Percentiles rank a stretch among this genome's conserved stretches.
These are phyloP conservation scores for Aristolochia fimbriata DNA, from an alignment of 164 flowering plant species.

Conservation along the genomic window DNA sequence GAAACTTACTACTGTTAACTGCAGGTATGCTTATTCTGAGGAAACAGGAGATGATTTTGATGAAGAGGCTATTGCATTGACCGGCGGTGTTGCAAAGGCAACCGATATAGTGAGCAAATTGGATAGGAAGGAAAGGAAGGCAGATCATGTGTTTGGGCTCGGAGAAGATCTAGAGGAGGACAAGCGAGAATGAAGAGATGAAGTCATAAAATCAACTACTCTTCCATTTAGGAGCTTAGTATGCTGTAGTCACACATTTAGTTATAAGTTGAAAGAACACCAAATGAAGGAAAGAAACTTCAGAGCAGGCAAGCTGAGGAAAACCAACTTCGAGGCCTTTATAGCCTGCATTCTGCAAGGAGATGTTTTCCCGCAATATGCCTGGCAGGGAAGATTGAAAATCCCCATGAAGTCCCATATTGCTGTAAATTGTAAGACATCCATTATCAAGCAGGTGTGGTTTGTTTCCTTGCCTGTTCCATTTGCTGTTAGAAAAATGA, in stretches of 20 bases:
- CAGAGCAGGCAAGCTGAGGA: not conserved
- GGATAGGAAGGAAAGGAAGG: slow-evolving; percentile 39
- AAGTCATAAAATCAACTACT: not conserved
- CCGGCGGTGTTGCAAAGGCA: slow-evolving; percentile 24
- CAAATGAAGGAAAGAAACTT: not conserved
- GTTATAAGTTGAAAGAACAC: too few relatives aligned
- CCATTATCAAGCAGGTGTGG: too few relatives aligned
- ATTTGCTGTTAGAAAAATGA: too few relatives aligned
- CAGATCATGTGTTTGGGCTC: slow-evolving; percentile 23
- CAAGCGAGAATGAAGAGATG: slow-evolving; percentile 25
- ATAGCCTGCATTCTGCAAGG: too few relatives aligned
- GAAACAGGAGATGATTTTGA: slow-evolving; percentile 58
- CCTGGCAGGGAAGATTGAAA: too few relatives aligned
- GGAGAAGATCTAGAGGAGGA: slow-evolving; percentile 44
- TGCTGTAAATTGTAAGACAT: too few relatives aligned
- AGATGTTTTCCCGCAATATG: too few relatives aligned
- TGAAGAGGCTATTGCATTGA: slow-evolving; percentile 51
- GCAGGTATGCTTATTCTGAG: slow-evolving; percentile 55
- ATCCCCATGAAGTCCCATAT: too few relatives aligned
- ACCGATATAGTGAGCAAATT: slow-evolving; percentile 23
- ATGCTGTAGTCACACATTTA: too few relatives aligned
- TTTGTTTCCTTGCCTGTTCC: too few relatives aligned
- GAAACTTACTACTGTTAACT: not conserved
- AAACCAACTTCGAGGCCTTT: not conserved
- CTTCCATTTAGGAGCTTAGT: not conserved